Evolutionary conservation across 768 basidiomycete genomes (phyloP).

Genomic region (Amyloporia xantha): DNA sequence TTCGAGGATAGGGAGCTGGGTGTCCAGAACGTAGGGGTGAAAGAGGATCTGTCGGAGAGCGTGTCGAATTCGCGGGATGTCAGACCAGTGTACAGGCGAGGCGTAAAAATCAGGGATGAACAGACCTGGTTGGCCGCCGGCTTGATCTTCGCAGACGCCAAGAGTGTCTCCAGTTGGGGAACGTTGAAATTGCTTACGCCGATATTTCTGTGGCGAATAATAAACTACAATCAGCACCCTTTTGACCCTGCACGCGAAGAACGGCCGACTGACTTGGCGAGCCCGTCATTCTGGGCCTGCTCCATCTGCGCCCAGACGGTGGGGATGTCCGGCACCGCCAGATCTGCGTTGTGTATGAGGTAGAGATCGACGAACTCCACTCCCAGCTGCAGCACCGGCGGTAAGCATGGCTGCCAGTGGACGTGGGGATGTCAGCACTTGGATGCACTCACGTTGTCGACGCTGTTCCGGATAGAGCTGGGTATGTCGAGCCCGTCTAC

Average conservation of each 20-base stretch:
- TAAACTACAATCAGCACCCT: neutral
- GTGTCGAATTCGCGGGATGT: too few species aligned
- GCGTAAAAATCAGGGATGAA: neutral
- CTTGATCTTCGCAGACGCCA: constrained; percentile 51
- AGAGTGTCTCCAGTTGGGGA: constrained; percentile 44
- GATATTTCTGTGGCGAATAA: constrained; percentile 60
- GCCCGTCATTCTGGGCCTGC: constrained; percentile 45
- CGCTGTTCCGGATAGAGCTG: constrained; percentile 48
- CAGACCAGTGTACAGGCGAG: neutral
- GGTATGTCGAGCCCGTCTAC: constrained; percentile 41
- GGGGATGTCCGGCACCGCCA: constrained; percentile 52
- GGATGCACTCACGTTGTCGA: constrained; percentile 41
- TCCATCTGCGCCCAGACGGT: constrained; percentile 62
- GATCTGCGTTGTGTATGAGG: constrained; percentile 53
- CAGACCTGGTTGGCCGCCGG: constrained; percentile 64
- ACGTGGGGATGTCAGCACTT: neutral
- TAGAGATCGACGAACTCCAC: constrained; percentile 64
- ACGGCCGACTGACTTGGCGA: constrained; percentile 41
- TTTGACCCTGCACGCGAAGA: neutral
- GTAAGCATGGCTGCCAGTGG: constrained; percentile 18
- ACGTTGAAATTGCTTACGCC: constrained; percentile 67
- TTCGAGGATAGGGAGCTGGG: constrained; percentile 48
- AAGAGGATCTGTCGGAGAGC: constrained; percentile 44
- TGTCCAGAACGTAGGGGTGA: constrained; percentile 61
- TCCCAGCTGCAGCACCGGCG: too few species aligned